Conservation (phyloP, 371 early-diverging fungal genomes). For the Choanephora cucurbitarum region DNA sequence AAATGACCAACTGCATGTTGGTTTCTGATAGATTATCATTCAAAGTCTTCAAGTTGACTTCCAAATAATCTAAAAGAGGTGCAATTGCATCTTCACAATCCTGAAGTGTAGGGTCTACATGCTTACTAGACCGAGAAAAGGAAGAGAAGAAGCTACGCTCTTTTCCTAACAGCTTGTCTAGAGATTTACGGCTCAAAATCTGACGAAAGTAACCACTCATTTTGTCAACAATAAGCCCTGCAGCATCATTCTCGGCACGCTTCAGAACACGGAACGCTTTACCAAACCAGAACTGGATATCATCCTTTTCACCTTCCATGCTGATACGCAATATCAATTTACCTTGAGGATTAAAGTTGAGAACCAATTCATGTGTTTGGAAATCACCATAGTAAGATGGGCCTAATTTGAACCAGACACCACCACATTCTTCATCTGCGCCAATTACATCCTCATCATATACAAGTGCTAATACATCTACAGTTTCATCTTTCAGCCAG, state of each 20-base stretch:
- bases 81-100: slow-evolving; percentile 77
- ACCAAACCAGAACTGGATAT: slow-evolving; percentile 92
- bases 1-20: slow-evolving; percentile 80
- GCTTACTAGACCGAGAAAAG: slow-evolving; percentile 37
- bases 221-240: slow-evolving; percentile 72
- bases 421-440: slow-evolving; percentile 80
- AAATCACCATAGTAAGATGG: slow-evolving; percentile 64
- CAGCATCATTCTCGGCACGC: slow-evolving; percentile 72
- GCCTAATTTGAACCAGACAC: slow-evolving; percentile 66
- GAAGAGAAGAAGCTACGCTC: slow-evolving; percentile 48
- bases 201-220: slow-evolving; percentile 65
- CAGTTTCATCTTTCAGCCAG: slow-evolving; percentile 57
- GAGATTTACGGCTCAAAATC: slow-evolving; percentile 47
- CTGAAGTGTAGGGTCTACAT: slow-evolving; percentile 52
- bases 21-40: slow-evolving; percentile 76
- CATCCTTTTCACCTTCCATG: slow-evolving; percentile 90
- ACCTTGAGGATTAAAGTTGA: slow-evolving; percentile 87
- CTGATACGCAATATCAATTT: slow-evolving; percentile 79
- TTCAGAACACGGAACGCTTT: slow-evolving; percentile 77
- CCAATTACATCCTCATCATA: slow-evolving; percentile 80
- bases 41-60: slow-evolving; percentile 79
- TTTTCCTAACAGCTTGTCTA: slow-evolving; percentile 44
- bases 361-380: slow-evolving; percentile 81
- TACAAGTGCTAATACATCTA: slow-evolving; percentile 67
- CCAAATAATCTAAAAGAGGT: slow-evolving; percentile 86